Conservation (phyloP, 306 rosid species). For the Rosa rugosa region DNA sequence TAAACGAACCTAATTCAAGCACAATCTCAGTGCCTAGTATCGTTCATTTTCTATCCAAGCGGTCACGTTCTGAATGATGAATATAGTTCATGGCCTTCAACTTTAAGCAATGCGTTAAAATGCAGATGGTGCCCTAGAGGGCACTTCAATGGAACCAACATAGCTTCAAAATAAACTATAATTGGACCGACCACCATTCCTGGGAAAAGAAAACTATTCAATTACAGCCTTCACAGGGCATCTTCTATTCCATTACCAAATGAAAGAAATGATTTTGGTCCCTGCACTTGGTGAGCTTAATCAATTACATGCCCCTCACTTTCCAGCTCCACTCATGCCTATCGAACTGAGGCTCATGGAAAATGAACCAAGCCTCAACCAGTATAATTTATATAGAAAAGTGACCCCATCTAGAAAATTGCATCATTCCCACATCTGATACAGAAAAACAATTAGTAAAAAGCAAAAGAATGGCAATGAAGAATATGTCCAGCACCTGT, state of each 20-base stretch:
- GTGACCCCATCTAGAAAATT: background rate
- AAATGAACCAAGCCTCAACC: background rate
- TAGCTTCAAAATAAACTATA: background rate
- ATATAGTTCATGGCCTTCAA: background rate
- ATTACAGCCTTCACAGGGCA: constrained; percentile 1
- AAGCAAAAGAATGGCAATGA: constrained; percentile 22
- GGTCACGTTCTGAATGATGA: background rate
- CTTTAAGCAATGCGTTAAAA: background rate
- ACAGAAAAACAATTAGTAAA: background rate
- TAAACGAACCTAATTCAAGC: background rate
- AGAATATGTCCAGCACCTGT: constrained; percentile 11
- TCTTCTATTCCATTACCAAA: constrained; percentile 30
- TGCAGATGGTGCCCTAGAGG: background rate
- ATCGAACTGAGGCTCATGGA: background rate
- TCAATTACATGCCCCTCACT: constrained; percentile 6
- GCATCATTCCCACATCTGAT: constrained; percentile 11
- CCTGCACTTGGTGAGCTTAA: constrained; percentile 6
- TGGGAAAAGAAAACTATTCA: background rate
- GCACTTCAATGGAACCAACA: background rate
- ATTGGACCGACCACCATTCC: constrained; percentile 16
- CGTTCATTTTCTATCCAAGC: background rate
- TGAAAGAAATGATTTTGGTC: constrained; percentile 25
- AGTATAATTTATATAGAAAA: constrained; percentile 2
- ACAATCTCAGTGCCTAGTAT: background rate
- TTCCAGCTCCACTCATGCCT: background rate